Evolutionary conservation across 2,329 filamentous ascomycete genomes (phyloP).

Genomic region (Thielaviopsis musarum): DNA sequence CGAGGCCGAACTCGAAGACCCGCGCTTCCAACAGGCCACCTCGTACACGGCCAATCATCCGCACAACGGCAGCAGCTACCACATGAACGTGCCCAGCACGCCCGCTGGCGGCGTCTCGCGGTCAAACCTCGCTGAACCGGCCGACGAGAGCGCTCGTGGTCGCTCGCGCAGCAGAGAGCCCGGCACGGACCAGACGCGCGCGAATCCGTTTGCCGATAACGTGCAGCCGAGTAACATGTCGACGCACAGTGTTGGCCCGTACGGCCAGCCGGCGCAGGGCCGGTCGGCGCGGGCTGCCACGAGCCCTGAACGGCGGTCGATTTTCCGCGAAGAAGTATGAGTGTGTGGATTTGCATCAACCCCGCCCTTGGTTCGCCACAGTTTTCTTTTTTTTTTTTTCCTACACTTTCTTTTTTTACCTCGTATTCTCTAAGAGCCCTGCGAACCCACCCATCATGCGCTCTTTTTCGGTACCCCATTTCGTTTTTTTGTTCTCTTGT

Average conservation of each 20-base stretch:
- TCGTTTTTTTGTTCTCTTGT: background rate
- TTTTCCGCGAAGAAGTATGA: conserved; percentile 54
- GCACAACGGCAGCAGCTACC: conserved; percentile 27
- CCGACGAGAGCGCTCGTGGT: conserved; percentile 17
- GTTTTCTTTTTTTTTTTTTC: background rate
- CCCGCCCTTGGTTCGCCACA: background rate
- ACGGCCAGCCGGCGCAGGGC: conserved; percentile 20
- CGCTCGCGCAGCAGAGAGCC: conserved; percentile 27
- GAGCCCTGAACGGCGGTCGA: conserved; percentile 50
- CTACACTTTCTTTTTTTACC: background rate
- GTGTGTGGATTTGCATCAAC: conserved; percentile 3
- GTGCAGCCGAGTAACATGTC: conserved; percentile 43
- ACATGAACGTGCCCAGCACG: conserved; percentile 30
- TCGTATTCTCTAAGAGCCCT: background rate
- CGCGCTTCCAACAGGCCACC: conserved; percentile 8
- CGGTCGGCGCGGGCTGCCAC: conserved; percentile 23
- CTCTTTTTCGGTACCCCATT: background rate
- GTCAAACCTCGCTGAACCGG: conserved; percentile 8
- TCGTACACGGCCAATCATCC: conserved; percentile 13
- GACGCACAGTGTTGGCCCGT: conserved; percentile 55
- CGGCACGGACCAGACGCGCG: conserved; percentile 18
- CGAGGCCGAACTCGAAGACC: conserved; percentile 8
- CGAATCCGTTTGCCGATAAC: conserved; percentile 58
- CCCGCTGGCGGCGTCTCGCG: conserved; percentile 19
- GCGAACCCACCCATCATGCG: background rate